Evolutionary conservation across 345 rosid species (phyloP), one percentile per base, ranked within the genome.

Genomic region (Physaria fendleri): DNA sequence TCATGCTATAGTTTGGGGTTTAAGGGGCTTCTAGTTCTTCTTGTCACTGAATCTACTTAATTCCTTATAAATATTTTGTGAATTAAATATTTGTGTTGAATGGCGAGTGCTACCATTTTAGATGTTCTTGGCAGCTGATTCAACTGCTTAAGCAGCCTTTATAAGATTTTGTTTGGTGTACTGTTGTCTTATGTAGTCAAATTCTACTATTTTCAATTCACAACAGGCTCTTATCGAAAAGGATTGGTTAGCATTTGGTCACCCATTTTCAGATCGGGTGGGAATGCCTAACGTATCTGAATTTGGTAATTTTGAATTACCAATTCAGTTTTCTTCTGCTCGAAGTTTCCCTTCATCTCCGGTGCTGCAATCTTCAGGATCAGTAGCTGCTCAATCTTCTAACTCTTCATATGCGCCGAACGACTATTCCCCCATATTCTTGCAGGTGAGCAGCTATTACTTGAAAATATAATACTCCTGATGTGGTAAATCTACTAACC

Each of bases 181-280:
- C 45, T 33, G 40, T 47, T 48, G 18, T 62, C 64, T 62, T 18
- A 70, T 44, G 15, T 39, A 2, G 32, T 46, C 59, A n/a, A n/a
- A 55, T 39, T 39, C 33, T 47, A 29, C 56, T 56, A 30, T 40
- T 69, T 25, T 47, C 43, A 37, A 57, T 40, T 40, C 47, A 48
- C 54, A 55, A 55, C 76, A 94, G 99, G 96, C 96, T 46, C 95
- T 94, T 59, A 45, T 90, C 56, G 99, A 94, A 74, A 94, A 94
- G 71, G 97, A 94, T 69, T 94, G 99, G 99, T 82, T 90, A 58
- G 97, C 99, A 62, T 94, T 90, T 79, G 97, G 99, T 42, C 99
- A 90, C 78, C 97, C 96, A 56, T 85, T 94, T 78, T 82, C 97
- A 6, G 97, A 94, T 68, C 99, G 97, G 37, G 53, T 82, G 49